Evolutionary conservation across 2,329 filamentous ascomycete species (phyloP).

Genomic region (Hymenoscyphus fraxineus): DNA sequence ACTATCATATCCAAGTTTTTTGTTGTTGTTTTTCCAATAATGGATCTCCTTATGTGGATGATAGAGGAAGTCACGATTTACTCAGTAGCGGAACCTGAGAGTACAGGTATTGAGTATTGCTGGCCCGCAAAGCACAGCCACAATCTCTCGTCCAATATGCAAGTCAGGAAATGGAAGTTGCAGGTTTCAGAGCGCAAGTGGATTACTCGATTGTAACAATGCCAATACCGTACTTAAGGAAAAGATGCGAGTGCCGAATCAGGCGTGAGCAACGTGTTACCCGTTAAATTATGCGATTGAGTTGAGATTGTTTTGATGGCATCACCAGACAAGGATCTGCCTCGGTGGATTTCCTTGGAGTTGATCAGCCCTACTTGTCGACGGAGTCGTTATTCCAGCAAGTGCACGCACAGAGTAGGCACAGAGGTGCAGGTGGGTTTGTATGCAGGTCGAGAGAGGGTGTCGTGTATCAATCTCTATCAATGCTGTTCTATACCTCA

Average conservation of each 20-base stretch:
- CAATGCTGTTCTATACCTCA: not conserved
- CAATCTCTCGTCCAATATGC: slow-evolving; percentile 5
- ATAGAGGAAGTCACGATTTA: slow-evolving; percentile 4
- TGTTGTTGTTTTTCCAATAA: not conserved
- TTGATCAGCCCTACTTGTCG: not conserved
- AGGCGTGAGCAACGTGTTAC: not conserved
- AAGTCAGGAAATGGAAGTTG: not conserved
- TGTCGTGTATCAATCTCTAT: not conserved
- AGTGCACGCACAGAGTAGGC: too few species aligned
- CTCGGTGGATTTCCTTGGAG: not conserved
- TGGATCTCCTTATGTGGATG: not conserved
- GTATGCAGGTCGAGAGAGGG: not conserved
- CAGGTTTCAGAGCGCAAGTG: not conserved
- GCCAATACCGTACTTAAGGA: not conserved
- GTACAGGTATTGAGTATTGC: too few species aligned
- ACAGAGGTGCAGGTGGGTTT: too few species aligned
- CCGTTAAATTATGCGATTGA: not conserved
- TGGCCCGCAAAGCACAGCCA: slow-evolving; percentile 19
- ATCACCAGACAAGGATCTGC: not conserved
- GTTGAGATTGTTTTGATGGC: slow-evolving; percentile 1
- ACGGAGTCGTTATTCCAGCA: too few species aligned
- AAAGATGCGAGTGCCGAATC: too few species aligned
- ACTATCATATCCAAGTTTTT: not conserved
- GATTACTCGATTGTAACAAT: not conserved
- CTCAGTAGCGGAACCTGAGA: too few species aligned